Conservation (phyloP, 306 rosid species). For the Trifolium repens region DNA sequence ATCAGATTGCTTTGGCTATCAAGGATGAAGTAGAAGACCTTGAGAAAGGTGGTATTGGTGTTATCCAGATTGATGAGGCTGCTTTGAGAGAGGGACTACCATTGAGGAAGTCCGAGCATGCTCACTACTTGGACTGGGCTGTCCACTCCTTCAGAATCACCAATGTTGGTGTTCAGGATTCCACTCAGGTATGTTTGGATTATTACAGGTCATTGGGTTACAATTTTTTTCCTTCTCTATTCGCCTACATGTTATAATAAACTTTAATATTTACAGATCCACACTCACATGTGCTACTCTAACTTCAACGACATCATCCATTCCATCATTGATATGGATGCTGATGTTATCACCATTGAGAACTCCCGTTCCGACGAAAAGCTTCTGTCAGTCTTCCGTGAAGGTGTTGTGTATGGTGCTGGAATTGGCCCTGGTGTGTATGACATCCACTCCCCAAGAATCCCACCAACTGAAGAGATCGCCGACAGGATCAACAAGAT, state of each 20-base stretch:
- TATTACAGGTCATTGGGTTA: background rate
- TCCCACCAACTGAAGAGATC: conserved; percentile 88
- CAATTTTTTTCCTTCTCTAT: background rate
- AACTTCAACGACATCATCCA: conserved; percentile 96
- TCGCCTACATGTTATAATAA: conserved; percentile 17
- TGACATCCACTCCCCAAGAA: conserved; percentile 94
- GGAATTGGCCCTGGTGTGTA: conserved; percentile 97
- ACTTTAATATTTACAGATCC: conserved; percentile 61
- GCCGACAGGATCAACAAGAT: conserved; percentile 92
- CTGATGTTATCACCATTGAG: conserved; percentile 94
- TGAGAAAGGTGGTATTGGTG: conserved; percentile 73
- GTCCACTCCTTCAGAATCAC: conserved; percentile 94
- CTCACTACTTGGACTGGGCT: conserved; percentile 92
- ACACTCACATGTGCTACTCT: conserved; percentile 98
- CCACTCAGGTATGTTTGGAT: conserved; percentile 69
- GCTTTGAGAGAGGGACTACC: conserved; percentile 92
- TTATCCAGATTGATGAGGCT: conserved; percentile 95
- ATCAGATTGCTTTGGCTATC: conserved; percentile 90
- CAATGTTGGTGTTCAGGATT: conserved; percentile 72
- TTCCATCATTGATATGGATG: conserved; percentile 90
- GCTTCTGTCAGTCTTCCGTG: conserved; percentile 95
- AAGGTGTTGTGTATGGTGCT: conserved; percentile 94
- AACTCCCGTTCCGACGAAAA: conserved; percentile 93
- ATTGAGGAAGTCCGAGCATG: conserved; percentile 86
- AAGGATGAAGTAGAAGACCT: conserved; percentile 96